Conservation (phyloP, 2,329 filamentous ascomycete genomes). For the Sclerotinia nivalis region DNA sequence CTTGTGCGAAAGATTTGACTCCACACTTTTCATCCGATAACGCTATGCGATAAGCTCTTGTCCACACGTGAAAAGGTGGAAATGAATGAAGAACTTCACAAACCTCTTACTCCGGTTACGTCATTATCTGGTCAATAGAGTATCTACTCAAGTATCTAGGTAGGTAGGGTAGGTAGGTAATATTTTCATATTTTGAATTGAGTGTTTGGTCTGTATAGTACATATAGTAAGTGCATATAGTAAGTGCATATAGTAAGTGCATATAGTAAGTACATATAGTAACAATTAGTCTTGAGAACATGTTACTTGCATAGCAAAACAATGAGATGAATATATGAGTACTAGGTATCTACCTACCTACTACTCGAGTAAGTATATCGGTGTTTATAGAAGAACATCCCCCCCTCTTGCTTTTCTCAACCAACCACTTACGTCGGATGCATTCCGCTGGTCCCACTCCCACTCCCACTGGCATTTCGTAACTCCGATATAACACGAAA, state of each 20-base stretch:
- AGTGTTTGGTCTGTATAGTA: background rate
- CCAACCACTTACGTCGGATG: no score
- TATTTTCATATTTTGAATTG: background rate
- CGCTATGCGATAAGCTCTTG: slow-evolving; percentile 19
- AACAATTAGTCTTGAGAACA: no score
- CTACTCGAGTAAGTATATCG: no score
- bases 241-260: no score
- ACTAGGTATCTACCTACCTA: background rate
- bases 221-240: no score
- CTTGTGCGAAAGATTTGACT: slow-evolving; percentile 10
- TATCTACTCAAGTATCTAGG: background rate
- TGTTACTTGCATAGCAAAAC: no score
- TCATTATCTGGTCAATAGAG: background rate
- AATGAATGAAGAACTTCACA: background rate
- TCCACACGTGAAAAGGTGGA: background rate
- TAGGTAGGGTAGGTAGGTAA: background rate
- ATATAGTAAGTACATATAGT: no score
- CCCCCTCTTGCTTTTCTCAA: no score
- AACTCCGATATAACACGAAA: background rate
- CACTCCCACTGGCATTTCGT: background rate
- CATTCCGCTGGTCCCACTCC: no score
- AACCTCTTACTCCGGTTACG: background rate
- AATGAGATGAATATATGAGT: no score
- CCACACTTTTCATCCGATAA: slow-evolving; percentile 19
- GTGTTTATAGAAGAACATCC: no score